phyloP scores from a whole-genome alignment of 2,329 filamentous ascomycete genomes.

The Emericellopsis cladophorae region DNA sequence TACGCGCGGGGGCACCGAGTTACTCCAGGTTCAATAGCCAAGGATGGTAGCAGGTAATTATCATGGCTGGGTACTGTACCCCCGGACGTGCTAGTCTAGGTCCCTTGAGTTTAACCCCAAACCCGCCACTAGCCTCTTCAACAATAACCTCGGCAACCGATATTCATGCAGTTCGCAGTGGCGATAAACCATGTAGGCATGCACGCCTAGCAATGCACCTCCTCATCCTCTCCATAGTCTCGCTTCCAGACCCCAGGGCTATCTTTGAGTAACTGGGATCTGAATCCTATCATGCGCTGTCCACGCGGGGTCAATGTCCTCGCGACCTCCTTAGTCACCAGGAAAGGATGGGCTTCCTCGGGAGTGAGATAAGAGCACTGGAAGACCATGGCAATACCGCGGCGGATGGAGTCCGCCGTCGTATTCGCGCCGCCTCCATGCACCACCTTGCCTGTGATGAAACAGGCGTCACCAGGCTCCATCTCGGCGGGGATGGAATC shows the following conservation, averaged over 20 bases:
- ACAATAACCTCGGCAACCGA: too few relatives aligned
- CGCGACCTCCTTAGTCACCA: conserved; percentile 4
- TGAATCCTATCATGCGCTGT: conserved; percentile 6
- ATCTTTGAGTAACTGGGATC: conserved; percentile 5
- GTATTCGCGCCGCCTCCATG: conserved; percentile 17
- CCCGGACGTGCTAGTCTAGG: too few relatives aligned
- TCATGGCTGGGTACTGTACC: too few relatives aligned
- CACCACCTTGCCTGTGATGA: conserved; percentile 17
- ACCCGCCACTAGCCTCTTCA: too few relatives aligned
- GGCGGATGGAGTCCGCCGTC: conserved; percentile 6
- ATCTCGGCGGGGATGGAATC: conserved; percentile 11
- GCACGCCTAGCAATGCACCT: conserved; percentile 3
- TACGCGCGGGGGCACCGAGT: too few relatives aligned
- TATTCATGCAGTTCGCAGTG: too few relatives aligned
- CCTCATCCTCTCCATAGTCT: conserved; percentile 3
- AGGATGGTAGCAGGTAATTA: too few relatives aligned
- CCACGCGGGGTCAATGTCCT: conserved; percentile 3
- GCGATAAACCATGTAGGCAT: too few relatives aligned
- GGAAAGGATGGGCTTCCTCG: conserved; percentile 5
- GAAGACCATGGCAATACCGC: conserved; percentile 3
- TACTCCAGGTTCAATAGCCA: too few relatives aligned
- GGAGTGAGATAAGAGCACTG: conserved; percentile 5
- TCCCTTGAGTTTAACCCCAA: too few relatives aligned
- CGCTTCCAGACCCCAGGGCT: conserved; percentile 6
- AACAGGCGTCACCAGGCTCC: conserved; percentile 14